Percentiles rank a stretch among this genome's conserved stretches.
Evolutionary conservation across 306 rosid species (phyloP).

Genomic region (Vigna reflexopilosa): DNA sequence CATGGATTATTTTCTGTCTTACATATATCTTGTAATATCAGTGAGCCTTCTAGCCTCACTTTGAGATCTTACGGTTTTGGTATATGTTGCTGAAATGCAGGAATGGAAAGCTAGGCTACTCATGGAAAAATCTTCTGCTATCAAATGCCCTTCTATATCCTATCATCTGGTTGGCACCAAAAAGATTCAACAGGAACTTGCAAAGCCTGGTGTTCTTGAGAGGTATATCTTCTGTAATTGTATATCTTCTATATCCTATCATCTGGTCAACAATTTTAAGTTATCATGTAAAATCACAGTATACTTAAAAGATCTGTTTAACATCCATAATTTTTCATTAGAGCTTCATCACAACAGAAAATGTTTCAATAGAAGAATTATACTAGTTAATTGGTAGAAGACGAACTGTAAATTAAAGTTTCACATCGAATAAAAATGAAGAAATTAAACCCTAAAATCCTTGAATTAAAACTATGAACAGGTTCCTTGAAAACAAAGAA

Average conservation of each 20-base stretch:
- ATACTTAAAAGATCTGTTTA: not conserved
- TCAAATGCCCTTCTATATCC: conserved; percentile 95
- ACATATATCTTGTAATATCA: conserved; percentile 15
- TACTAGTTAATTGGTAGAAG: too few species aligned
- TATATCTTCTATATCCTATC: not conserved
- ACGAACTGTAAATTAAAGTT: too few species aligned
- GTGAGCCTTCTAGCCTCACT: conserved; percentile 17
- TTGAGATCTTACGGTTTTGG: conserved; percentile 30
- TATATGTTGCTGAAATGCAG: conserved; percentile 51
- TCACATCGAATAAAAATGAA: too few species aligned
- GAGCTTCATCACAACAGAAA: too few species aligned
- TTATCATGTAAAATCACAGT: conserved; percentile 27
- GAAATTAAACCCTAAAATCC: not conserved
- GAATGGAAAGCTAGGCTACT: conserved; percentile 95
- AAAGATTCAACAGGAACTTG: conserved; percentile 96
- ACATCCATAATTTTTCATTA: not conserved
- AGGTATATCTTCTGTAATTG: conserved; percentile 58
- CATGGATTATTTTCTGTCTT: conserved; percentile 6
- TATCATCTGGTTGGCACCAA: conserved; percentile 94
- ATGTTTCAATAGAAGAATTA: too few species aligned
- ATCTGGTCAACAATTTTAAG: not conserved
- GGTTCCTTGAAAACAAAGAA: conserved; percentile 85
- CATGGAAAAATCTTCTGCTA: conserved; percentile 88
- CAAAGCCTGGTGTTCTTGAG: conserved; percentile 86
- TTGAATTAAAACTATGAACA: conserved; percentile 46